These are phyloP conservation scores for Boletellus dicymbophilus DNA, from an alignment of 1,284 basidiomycete genomes.

Conservation along the genomic window DNA sequence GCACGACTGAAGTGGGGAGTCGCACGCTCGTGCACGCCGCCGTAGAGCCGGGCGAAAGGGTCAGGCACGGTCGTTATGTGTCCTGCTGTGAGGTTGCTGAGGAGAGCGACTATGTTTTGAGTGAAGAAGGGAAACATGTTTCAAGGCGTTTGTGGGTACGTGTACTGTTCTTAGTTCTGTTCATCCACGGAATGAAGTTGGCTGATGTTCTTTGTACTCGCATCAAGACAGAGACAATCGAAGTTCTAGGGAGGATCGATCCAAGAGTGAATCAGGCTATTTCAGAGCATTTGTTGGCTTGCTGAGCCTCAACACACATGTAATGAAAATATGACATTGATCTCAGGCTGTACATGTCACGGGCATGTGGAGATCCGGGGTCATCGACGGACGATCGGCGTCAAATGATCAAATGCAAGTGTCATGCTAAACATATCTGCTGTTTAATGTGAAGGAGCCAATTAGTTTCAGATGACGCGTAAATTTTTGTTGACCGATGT, in stretches of 20 bases:
- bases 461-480: no score
- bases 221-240: constrained; percentile 25
- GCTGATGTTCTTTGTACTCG: constrained; percentile 3
- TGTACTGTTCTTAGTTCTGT: neutral
- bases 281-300: constrained; percentile 19
- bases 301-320: constrained; percentile 6
- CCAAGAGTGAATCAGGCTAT: constrained; percentile 30
- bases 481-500: no score
- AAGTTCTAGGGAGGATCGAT: constrained; percentile 24
- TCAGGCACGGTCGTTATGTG: constrained; percentile 30
- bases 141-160: constrained; percentile 31
- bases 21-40: constrained; percentile 29
- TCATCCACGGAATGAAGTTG: neutral
- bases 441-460: no score
- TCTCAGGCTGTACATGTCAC: no score
- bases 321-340: no score
- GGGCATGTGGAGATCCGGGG: no score
- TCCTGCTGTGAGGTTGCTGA: constrained; percentile 26
- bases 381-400: no score
- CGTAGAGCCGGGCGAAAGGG: constrained; percentile 19
- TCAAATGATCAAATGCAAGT: no score
- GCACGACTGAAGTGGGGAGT: constrained; percentile 34
- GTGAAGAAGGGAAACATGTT: constrained; percentile 28
- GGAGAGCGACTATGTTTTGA: constrained; percentile 28
- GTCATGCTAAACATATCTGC: constrained; percentile 3